Evolutionary conservation across 495 filamentous ascomycete species (phyloP), one percentile per base, ranked within the genome.

Genomic region (Penicilliopsis zonata): DNA sequence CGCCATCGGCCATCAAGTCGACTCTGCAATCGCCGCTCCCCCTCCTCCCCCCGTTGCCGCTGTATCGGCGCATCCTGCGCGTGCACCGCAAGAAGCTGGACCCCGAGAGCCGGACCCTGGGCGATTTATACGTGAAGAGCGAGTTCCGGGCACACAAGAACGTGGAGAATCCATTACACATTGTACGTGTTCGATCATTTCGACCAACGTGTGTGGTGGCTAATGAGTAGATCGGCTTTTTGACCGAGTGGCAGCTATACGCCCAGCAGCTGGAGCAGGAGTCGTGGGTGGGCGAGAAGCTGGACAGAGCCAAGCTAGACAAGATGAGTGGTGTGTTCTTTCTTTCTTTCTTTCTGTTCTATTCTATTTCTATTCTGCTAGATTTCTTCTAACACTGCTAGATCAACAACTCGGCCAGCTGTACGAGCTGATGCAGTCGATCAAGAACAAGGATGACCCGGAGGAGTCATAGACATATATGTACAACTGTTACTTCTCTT

Each of bases 171-270:
- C 92, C 92, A 1, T 70, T 82, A 24, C 87, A 95, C 49, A 75
- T 98, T 55, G 86, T 94, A 69, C 25, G 73, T n/a, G n/a, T 54
- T 17, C 20, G 3, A 13, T 27, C 13, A 30, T 33, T 17, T 21
- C 21, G 25, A 36, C 45, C 46, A 30, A 46, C 37, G 10, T 13
- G 8, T 28, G 34, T 30, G n/a, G n/a, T n/a, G n/a, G n/a, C n/a
- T n/a, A n/a, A 10, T 5, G 26, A 14, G 16, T 34, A 93, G 86
- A 80, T 95, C 41, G 90, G 90, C 3, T 98, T 98, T 49, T 63
- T 96, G 44, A 88, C 82, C 0, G 86, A 95, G 57, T 98, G 90
- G 90, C 90, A 96, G 50, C 53, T 81, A 18, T 98, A 96, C 47
- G 87, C 83, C 7, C 88, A 98, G 53, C 72, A 79, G 42, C 48